A percentile compares a stretch with the other conserved stretches of the same genome.
Evolutionary conservation across 495 filamentous ascomycete species (phyloP).

Genomic region (Entonaema liquescens): DNA sequence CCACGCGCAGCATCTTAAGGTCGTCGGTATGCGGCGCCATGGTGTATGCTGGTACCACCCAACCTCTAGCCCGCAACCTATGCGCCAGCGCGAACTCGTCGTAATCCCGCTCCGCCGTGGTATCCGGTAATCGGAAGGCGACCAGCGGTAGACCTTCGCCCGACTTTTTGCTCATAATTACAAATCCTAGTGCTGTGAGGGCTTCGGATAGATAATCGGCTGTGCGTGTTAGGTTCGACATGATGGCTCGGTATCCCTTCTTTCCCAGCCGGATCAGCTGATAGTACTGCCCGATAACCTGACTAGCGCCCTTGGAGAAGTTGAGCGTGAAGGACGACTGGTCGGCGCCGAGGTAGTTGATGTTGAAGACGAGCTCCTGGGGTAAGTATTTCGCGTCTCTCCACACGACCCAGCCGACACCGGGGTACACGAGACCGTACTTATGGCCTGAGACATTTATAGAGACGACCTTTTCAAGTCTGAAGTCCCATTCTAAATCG

Average conservation of each 20-base stretch:
- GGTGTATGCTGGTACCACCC: conserved; percentile 93
- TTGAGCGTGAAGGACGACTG: conserved; percentile 98
- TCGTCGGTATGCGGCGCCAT: conserved; percentile 85
- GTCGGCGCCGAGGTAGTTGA: conserved; percentile 94
- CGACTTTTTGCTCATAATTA: conserved; percentile 80
- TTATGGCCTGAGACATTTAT: conserved; percentile 96
- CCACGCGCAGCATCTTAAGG: conserved; percentile 86
- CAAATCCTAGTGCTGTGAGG: conserved; percentile 77
- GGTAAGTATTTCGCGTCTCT: conserved; percentile 82
- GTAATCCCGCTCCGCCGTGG: conserved; percentile 61
- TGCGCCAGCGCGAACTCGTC: conserved; percentile 88
- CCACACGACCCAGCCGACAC: conserved; percentile 94
- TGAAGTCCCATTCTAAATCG: conserved; percentile 85
- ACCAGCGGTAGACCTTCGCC: conserved; percentile 85
- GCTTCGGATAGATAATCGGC: conserved; percentile 79
- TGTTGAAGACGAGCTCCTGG: conserved; percentile 93
- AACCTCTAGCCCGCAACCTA: conserved; percentile 81
- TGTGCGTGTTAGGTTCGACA: conserved; percentile 84
- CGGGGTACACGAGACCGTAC: conserved; percentile 80
- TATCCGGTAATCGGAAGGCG: conserved; percentile 75
- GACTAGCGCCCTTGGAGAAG: conserved; percentile 91
- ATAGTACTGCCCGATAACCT: conserved; percentile 96
- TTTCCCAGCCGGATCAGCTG: conserved; percentile 92
- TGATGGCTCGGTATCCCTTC: conserved; percentile 85
- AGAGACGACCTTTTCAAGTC: conserved; percentile 82